Evolutionary conservation across 169 alveolate genomes (phyloP), one percentile per base, ranked within the genome.

Genomic region (Eimeria acervulina): DNA sequence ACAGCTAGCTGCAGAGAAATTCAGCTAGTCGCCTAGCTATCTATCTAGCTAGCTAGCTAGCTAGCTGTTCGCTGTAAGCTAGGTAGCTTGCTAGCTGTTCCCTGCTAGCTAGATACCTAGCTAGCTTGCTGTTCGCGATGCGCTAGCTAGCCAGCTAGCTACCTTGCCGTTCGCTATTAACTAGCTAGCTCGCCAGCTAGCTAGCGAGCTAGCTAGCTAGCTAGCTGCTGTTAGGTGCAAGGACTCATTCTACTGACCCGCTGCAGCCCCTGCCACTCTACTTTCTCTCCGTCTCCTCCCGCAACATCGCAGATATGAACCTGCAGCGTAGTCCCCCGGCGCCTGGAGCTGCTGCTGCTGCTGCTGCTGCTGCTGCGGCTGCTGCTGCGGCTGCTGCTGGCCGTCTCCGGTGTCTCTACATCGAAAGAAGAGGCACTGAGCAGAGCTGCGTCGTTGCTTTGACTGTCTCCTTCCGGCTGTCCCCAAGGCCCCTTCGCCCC

Each of bases 221-320:
- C n/a, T n/a, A n/a, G n/a, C n/a, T 7, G 55, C 55, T 55, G 66
- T 17, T 12, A n/a, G 78, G 15, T 66, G 40, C 2, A 38, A 40
- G 52, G 33, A 17, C 55, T 1, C 19, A 33, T 13, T 31, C 12
- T 2, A 5, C 42, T 26, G 38, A 47, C 90, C 40, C 47, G 33
- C 70, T 81, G 90, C 72, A 81, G 90, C 28, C 90, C 90, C 70
- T 81, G 90, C 90, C 90, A 81, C 40, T 81, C 72, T 15, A 44
- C 66, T 38, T 15, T 23, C 44, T 81, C 90, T 21, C 90, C 90
- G 70, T 81, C 90, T 42, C 72, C 66, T 0, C 90, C 90, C 0
- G 90, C 90, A n/a, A 81, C 90, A 47, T 81, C 90, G 19, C 70
- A 81, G 42, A 81, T 26, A 0, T 42, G 61, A n/a, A 81, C 70